Evolutionary conservation across 352 stramenopile genomes (phyloP), one percentile per base, ranked within the genome.

Genomic region (Lagenidium giganteum): DNA sequence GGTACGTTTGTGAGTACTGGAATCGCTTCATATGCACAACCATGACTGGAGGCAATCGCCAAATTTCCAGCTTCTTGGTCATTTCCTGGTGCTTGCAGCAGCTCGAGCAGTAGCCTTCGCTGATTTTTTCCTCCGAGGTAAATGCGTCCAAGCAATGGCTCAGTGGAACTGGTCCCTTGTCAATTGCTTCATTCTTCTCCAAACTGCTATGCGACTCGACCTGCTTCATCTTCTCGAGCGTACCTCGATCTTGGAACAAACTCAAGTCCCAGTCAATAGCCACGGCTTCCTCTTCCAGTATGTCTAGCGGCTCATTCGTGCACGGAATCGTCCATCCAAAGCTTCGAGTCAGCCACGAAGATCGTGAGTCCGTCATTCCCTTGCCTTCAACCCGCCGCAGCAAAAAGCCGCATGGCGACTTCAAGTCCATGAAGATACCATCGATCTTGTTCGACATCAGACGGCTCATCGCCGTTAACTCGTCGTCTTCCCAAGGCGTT

Each of bases 1-100:
- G 80, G 46, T 95, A 95, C 17, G 83, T 96, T 37, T 97, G 82
- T 7, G 89, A 97, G 67, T 97, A 99, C 57, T 98, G 89, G 62
- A 99, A 99, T 31, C 97, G 83, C 78, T 99, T 99, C 26, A 99
- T 70, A 62, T 99, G 95, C 22, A 99, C 69, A 17, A 99, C 96
- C 51, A 99, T 94, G 11, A 99, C 95, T 9, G 96, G 94, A 1
- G 96, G 96, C 4, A 97, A 64, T 20, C 91, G 86, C 78, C 96
- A 99, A 13, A 99, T 87, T 60, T 98, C 90, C 25, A 99, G 79
- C 60, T 99, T 96, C 70, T 99, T 99, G 54, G 92, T 99, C 51
- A 98, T 98, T 45, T 96, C 83, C 34, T 96, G 81, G 47, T 97
- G 91, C 37, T 95, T 61, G 36, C 97, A 89, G 60, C 96, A 99